phyloP scores from a whole-genome alignment of 108 stramenopile genomes.

The Nannochloropsis salina region DNA sequence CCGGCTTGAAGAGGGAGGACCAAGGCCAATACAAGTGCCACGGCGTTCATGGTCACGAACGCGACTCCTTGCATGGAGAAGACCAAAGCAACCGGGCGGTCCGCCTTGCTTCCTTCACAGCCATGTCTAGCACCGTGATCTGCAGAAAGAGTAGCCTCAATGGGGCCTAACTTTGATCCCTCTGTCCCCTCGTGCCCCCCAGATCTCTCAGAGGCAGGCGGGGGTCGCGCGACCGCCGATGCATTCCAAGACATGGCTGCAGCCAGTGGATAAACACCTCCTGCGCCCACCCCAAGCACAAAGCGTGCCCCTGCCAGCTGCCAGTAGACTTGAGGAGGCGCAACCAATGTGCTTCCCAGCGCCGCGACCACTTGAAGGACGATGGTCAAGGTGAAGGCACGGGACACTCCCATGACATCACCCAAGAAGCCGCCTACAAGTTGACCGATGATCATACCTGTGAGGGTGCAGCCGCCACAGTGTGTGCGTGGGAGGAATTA shows the following conservation, averaged over 20 bases:
- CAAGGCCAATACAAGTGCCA: background rate
- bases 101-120: too few relatives aligned
- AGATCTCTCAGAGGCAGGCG: background rate
- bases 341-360: background rate
- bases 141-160: background rate
- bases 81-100: background rate
- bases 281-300: background rate
- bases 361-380: background rate
- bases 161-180: background rate
- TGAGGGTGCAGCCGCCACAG: background rate
- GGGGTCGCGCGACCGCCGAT: background rate
- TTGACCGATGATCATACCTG: background rate
- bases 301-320: conserved; percentile 12
- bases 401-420: background rate
- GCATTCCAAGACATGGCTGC: background rate
- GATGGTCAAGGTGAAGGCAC: background rate
- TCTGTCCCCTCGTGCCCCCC: background rate
- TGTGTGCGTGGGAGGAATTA: background rate
- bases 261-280: conserved; percentile 25
- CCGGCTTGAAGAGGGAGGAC: background rate
- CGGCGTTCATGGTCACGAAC: background rate
- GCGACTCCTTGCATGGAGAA: background rate
- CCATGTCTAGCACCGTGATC: background rate
- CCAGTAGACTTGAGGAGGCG: background rate
- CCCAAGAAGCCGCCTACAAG: background rate